Base-by-base conservation (phyloP, 1,284 basidiomycete species). In the Sphaerobolus stellatus region DNA sequence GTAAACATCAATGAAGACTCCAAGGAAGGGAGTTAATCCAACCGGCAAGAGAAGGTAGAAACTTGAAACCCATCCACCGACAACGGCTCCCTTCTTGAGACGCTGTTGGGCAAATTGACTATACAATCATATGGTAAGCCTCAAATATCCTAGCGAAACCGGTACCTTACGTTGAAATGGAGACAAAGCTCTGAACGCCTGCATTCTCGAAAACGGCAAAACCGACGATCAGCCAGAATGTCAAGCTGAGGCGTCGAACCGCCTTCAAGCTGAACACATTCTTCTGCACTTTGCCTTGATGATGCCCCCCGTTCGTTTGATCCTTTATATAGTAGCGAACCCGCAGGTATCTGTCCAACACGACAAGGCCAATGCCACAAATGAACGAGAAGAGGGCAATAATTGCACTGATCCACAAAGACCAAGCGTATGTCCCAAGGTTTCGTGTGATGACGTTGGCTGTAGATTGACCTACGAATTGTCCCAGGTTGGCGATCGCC, bases 1-100 rank as follows among this genome's bases (percentile, higher is more conserved):
- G 53, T 67, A 73, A 6, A 69, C 59, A 62, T 77, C 75, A 52
- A 77, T 73, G 59, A 73, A 74, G 52, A 76, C 68, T 16, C 75
- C 74, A 47, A 75, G 56, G 64, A 77, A 74, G 24, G 75, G 75
- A 2, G 74, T 76, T 58, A 76, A 59, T 52, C 71, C 71, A 7
- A 72, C 71, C 1, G 75, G 75, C 3, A 77, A 68, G 31, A 77
- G 65, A 36, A 77, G 64, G 62, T 76, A 77, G 64, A 77, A 73
- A 58, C 73, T 75, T 5, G 75, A 75, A n/a, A 76, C 75, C 75
- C 75, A 77, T 55, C 75, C 75, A 16, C 73, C 74, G 38, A 77
- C 69, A 50, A 77, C 72, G n/a, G 75, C 75, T 38, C 75, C 75
- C 61, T 75, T 74, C 62, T 75, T 66, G 47, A 77, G 62, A 4